Evolutionary conservation across 139 green algal species (phyloP).

Genomic region (Limnomonas spitsbergensis): DNA sequence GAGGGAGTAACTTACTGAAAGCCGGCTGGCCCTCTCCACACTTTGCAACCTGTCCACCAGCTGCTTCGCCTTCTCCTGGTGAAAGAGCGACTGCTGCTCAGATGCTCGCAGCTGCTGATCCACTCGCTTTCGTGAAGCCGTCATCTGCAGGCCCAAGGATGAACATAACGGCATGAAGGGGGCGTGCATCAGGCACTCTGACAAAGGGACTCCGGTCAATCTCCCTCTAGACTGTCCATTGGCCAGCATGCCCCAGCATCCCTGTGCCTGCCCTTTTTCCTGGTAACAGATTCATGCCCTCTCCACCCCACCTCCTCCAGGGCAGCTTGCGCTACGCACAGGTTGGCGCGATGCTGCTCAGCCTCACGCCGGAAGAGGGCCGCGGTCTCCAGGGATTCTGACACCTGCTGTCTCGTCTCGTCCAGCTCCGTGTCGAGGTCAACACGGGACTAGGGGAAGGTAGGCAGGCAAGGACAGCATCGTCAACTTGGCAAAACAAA

Average conservation of each 20-base stretch:
- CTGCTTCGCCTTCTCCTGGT: constrained; percentile 6
- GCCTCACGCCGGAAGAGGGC: background rate
- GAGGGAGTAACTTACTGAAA: constrained; percentile 12
- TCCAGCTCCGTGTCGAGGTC: background rate
- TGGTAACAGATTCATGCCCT: too few relatives aligned
- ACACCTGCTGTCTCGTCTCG: background rate
- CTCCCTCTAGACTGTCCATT: too few relatives aligned
- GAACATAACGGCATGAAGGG: too few relatives aligned
- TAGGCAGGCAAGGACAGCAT: background rate
- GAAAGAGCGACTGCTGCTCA: background rate
- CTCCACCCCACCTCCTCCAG: background rate
- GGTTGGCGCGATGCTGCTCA: background rate
- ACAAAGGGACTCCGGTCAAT: too few relatives aligned
- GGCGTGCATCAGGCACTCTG: too few relatives aligned
- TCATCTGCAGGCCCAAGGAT: too few relatives aligned
- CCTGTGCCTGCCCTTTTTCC: too few relatives aligned
- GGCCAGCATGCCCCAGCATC: too few relatives aligned
- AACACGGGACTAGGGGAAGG: background rate
- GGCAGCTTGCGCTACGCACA: background rate
- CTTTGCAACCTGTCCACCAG: background rate
- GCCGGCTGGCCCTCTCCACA: constrained; percentile 5
- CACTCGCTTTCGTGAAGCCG: too few relatives aligned
- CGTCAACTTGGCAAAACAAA: background rate
- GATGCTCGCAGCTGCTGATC: background rate
- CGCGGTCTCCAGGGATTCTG: background rate